These are phyloP conservation scores for Omphalotus olearius DNA, from an alignment of 1,284 basidiomycete genomes.

Conservation along the genomic window DNA sequence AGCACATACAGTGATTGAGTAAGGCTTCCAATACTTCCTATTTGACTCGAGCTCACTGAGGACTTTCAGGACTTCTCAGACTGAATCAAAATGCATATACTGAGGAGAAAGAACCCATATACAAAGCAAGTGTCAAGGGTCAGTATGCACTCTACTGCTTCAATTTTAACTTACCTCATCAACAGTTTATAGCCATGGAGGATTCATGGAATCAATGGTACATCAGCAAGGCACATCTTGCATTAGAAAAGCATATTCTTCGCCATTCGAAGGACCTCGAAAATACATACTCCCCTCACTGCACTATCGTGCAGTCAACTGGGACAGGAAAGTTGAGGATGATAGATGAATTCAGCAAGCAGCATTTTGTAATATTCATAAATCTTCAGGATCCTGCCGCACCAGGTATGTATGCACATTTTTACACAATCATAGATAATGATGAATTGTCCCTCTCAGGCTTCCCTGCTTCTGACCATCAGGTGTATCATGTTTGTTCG, in stretches of 20 bases:
- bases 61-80: too few relatives aligned
- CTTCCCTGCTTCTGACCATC: background rate
- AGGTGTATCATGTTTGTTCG: background rate
- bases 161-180: background rate
- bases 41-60: too few relatives aligned
- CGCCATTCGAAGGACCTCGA: background rate
- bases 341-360: slow-evolving; percentile 2
- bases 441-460: background rate
- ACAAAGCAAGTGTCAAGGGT: background rate
- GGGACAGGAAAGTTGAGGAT: slow-evolving; percentile 3
- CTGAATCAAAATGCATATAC: too few relatives aligned
- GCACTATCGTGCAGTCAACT: background rate
- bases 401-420: background rate
- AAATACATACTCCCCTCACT: background rate
- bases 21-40: too few relatives aligned
- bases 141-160: background rate
- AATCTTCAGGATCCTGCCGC: background rate
- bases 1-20: too few relatives aligned
- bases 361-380: background rate
- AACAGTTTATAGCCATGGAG: background rate
- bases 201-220: background rate
- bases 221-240: background rate
- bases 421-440: background rate
- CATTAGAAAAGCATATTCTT: background rate
- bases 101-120: background rate